Conservation (phyloP, 23 red algal species). For the Cyanidium caldarium region DNA sequence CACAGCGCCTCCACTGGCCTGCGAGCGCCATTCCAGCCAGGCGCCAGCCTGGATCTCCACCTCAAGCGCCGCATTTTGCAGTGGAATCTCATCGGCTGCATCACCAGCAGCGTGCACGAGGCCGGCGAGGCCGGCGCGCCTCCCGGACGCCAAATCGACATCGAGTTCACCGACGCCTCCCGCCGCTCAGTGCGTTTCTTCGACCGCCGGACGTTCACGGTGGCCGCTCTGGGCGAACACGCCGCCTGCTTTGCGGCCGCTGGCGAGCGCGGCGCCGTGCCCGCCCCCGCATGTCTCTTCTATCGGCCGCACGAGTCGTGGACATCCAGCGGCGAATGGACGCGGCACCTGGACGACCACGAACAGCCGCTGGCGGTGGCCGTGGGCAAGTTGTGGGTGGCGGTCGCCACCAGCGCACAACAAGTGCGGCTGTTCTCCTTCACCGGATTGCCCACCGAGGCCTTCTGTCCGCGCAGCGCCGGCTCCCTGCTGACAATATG, state of each 20-base stretch:
- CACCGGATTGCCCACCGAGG: background rate
- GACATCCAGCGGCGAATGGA: background rate
- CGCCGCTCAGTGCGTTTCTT: background rate
- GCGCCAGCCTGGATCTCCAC: background rate
- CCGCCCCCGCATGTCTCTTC: background rate
- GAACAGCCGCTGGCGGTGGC: background rate
- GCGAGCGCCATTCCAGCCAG: background rate
- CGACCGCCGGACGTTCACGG: background rate
- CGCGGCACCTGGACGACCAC: background rate
- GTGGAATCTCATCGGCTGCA: background rate
- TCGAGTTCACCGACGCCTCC: background rate
- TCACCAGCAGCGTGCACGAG: background rate
- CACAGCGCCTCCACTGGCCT: no score
- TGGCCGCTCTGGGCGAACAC: background rate
- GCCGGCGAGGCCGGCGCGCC: background rate
- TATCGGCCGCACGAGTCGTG: conserved; percentile 2
- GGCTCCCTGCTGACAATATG: background rate
- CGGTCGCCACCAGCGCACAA: background rate
- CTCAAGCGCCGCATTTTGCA: background rate
- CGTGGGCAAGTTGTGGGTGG: background rate
- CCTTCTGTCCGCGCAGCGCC: background rate
- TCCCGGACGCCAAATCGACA: background rate
- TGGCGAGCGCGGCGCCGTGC: background rate
- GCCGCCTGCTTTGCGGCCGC: background rate
- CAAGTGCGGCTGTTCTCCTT: background rate